Percentiles rank a stretch among this genome's conserved stretches.
Evolutionary conservation across 148 eudicot genomes (phyloP).

Genomic region (Arbutus unedo): DNA sequence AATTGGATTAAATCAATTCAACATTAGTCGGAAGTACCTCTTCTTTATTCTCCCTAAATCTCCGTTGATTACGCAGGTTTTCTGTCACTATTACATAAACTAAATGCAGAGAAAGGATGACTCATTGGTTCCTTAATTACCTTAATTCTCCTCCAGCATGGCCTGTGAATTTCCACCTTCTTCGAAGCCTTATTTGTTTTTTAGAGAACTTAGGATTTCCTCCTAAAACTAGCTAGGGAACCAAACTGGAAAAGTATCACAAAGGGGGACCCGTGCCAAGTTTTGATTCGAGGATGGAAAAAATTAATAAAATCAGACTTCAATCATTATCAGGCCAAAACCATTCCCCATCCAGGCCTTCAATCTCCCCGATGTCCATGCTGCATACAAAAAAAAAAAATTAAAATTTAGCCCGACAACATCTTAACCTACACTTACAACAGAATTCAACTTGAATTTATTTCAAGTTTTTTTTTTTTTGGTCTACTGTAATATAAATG

Average conservation of each 20-base stretch:
- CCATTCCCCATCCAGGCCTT: constrained; percentile 84
- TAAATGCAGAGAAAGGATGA: not conserved
- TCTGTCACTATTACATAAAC: not conserved
- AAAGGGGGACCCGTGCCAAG: not conserved
- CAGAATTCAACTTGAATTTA: no score
- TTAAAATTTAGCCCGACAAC: not conserved
- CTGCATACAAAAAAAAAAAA: constrained; percentile 34
- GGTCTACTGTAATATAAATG: not conserved
- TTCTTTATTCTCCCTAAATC: not conserved
- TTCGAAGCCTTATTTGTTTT: constrained; percentile 10
- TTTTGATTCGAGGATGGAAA: not conserved
- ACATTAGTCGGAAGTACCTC: not conserved
- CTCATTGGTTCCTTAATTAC: constrained; percentile 12
- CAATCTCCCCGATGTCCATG: constrained; percentile 82
- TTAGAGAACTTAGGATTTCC: not conserved
- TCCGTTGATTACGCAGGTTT: not conserved
- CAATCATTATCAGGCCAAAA: constrained; percentile 31
- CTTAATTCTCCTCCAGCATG: constrained; percentile 19
- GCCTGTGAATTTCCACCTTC: constrained; percentile 13
- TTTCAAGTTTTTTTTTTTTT: no score
- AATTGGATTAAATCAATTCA: not conserved
- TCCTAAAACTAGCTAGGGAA: not conserved
- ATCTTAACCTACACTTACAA: not conserved
- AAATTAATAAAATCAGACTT: constrained; percentile 3
- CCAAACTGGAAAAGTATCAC: not conserved